Conservation (phyloP, 2,329 filamentous ascomycete genomes). For the Aschersonia sp. region DNA sequence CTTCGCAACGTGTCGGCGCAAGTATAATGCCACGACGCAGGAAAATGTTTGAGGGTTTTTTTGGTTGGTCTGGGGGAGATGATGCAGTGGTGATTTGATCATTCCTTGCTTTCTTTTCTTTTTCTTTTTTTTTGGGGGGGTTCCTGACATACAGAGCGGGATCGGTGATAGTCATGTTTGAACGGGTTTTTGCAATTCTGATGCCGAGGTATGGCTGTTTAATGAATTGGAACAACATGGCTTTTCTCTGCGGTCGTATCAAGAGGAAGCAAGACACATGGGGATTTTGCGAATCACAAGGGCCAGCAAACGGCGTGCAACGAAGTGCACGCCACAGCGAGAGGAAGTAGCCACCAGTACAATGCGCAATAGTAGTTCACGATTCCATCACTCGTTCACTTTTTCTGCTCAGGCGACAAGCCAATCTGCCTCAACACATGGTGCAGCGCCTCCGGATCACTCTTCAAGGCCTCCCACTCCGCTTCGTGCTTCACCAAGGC, state of each 20-base stretch:
- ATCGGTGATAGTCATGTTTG: too few relatives aligned
- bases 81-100: not conserved
- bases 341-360: not conserved
- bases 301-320: too few relatives aligned
- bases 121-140: too few relatives aligned
- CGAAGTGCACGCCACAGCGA: too few relatives aligned
- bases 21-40: constrained; percentile 16
- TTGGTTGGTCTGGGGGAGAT: not conserved
- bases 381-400: not conserved
- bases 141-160: too few relatives aligned
- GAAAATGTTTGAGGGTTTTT: not conserved
- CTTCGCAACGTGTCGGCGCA: constrained; percentile 42
- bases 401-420: constrained; percentile 8
- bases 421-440: constrained; percentile 14
- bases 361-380: not conserved
- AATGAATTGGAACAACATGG: too few relatives aligned
- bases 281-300: too few relatives aligned
- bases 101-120: not conserved
- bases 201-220: too few relatives aligned
- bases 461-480: constrained; percentile 40
- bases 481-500: constrained; percentile 43
- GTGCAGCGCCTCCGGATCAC: constrained; percentile 12
- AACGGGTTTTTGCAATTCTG: too few relatives aligned
- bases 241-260: too few relatives aligned
- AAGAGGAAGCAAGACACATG: too few relatives aligned